Evolutionary conservation across 108 stramenopile genomes (phyloP).

Genomic region (Cyclotella choctawhatcheeana): DNA sequence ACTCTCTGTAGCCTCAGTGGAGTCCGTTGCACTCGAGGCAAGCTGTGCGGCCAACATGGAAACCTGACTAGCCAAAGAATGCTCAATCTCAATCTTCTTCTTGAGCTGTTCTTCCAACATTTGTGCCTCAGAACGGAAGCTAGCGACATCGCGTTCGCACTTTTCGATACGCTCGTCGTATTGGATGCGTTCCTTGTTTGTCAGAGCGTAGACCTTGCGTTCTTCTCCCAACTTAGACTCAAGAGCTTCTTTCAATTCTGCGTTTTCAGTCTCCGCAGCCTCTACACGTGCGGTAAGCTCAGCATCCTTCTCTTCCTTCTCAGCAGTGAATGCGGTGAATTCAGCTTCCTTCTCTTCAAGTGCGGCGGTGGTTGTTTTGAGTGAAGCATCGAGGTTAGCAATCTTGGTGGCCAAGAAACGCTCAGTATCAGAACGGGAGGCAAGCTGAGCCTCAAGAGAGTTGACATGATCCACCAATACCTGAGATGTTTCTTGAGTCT

Average conservation of each 20-base stretch:
- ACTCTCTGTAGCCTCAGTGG: conserved; percentile 35
- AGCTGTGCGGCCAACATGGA: conserved; percentile 60
- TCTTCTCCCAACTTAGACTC: conserved; percentile 30
- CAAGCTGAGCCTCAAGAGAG: conserved; percentile 74
- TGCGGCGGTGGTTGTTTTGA: conserved; percentile 40
- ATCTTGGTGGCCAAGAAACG: conserved; percentile 79
- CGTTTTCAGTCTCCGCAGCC: conserved; percentile 22
- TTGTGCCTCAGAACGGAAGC: conserved; percentile 55
- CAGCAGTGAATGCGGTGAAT: conserved; percentile 27
- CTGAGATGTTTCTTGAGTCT: conserved; percentile 74
- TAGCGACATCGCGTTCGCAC: conserved; percentile 58
- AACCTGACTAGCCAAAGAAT: conserved; percentile 68
- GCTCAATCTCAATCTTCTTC: conserved; percentile 75
- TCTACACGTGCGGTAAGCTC: conserved; percentile 34
- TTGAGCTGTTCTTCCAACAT: conserved; percentile 74
- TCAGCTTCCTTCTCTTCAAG: conserved; percentile 47
- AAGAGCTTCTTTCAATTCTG: conserved; percentile 28
- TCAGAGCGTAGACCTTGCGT: conserved; percentile 45
- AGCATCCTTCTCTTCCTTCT: conserved; percentile 49
- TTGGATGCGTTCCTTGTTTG: conserved; percentile 48
- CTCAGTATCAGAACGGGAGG: conserved; percentile 68
- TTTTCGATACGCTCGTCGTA: conserved; percentile 41
- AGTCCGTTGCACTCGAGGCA: conserved; percentile 51
- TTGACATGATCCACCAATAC: conserved; percentile 83
- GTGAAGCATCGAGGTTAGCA: conserved; percentile 64